Percentiles rank a stretch among this genome's conserved stretches.
phyloP scores from a whole-genome alignment of 1,284 basidiomycete genomes.

The Trametes sp. region DNA sequence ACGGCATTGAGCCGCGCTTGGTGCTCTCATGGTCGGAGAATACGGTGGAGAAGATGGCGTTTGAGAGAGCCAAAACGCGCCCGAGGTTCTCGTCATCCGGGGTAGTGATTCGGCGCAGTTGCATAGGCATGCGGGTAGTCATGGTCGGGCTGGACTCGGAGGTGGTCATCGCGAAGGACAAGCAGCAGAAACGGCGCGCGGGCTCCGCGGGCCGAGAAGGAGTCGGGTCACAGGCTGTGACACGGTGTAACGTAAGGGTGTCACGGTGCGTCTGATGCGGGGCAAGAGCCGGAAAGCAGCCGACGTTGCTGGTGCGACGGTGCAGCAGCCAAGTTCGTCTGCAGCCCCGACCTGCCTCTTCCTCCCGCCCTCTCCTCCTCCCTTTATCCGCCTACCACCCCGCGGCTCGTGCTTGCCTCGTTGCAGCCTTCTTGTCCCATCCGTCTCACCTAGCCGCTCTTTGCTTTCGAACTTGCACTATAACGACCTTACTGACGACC shows the following conservation, averaged over 20 bases:
- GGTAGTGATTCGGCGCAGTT: constrained; percentile 4
- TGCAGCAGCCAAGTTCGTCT: constrained; percentile 1
- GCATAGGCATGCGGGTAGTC: background rate
- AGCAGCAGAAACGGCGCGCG: background rate
- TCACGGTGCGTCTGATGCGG: constrained; percentile 16
- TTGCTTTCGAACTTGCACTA: constrained; percentile 27
- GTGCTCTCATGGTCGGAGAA: constrained; percentile 32
- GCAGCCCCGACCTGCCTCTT: constrained; percentile 6
- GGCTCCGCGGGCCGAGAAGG: constrained; percentile 2
- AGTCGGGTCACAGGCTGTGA: background rate
- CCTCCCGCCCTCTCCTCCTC: constrained; percentile 2
- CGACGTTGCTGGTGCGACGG: constrained; percentile 19
- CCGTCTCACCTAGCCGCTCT: constrained; percentile 30
- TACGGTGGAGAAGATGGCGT: constrained; percentile 35
- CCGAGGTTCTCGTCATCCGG: constrained; percentile 21
- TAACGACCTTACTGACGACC: constrained; percentile 33
- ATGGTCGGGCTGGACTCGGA: background rate
- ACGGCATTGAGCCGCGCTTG: constrained; percentile 35
- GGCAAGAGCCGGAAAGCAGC: background rate
- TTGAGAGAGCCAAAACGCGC: constrained; percentile 31
- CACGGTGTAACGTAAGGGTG: background rate
- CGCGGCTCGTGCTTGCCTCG: constrained; percentile 8
- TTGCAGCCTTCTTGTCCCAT: constrained; percentile 27
- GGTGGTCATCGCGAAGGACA: constrained; percentile 13
- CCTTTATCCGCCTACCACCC: background rate